Evolutionary conservation across 2,329 filamentous ascomycete genomes (phyloP).

Genomic region (Arthrinium puccinioides): DNA sequence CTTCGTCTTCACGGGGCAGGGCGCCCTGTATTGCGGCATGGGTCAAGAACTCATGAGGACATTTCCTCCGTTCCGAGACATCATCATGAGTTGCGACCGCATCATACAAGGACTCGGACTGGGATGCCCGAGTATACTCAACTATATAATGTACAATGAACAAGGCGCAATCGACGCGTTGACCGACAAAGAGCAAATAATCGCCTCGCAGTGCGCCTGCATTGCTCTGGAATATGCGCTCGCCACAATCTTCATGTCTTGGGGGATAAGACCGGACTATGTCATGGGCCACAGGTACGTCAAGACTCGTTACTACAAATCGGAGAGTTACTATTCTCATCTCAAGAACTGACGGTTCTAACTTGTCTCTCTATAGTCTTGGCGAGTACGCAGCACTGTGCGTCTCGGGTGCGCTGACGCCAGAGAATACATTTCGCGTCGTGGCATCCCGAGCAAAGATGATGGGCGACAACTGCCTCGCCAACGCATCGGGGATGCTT

Average conservation of each 20-base stretch:
- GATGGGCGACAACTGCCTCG: conserved; percentile 7
- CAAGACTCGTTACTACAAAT: no score
- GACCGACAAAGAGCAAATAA: background rate
- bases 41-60: conserved; percentile 8
- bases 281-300: conserved; percentile 9
- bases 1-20: conserved; percentile 10
- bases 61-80: conserved; percentile 7
- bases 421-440: conserved; percentile 3
- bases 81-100: conserved; percentile 6
- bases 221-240: conserved; percentile 7
- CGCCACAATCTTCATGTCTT: conserved; percentile 7
- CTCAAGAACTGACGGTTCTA: background rate
- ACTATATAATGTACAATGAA: no score
- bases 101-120: conserved; percentile 4
- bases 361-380: background rate
- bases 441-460: conserved; percentile 8
- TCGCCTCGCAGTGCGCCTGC: conserved; percentile 8
- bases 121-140: conserved; percentile 2
- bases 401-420: conserved; percentile 5
- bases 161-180: background rate
- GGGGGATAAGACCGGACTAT: conserved; percentile 6
- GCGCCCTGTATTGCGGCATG: conserved; percentile 11
- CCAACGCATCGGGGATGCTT: conserved; percentile 6
- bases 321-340: no score
- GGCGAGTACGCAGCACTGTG: conserved; percentile 10